Evolutionary conservation across 2,329 filamentous ascomycete genomes (phyloP).

Genomic region (Paracoccidioides brasiliensis): DNA sequence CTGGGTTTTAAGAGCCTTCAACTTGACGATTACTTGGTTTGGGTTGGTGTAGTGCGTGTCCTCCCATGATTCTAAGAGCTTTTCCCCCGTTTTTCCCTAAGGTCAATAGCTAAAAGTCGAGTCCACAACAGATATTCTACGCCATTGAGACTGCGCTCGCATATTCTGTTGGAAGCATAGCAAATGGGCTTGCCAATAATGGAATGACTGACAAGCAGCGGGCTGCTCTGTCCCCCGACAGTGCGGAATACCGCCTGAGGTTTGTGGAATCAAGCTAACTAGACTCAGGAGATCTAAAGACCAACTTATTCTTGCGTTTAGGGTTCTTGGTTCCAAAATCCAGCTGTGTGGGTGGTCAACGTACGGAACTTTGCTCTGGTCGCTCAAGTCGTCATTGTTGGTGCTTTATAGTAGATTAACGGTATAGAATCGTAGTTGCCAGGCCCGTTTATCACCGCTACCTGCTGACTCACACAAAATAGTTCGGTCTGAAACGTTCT

Average conservation of each 20-base stretch:
- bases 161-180: slow-evolving; percentile 1
- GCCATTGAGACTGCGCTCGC: not conserved
- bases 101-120: not conserved
- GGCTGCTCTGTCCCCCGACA: slow-evolving; percentile 29
- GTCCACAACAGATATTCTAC: not conserved
- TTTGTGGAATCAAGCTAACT: not conserved
- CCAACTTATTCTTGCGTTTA: slow-evolving; percentile 8
- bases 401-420: slow-evolving; percentile 45
- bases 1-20: slow-evolving; percentile 13
- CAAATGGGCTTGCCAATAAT: slow-evolving; percentile 42
- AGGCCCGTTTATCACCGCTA: no score
- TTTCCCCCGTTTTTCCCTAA: no score
- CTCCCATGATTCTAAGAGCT: not conserved
- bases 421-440: slow-evolving; percentile 14
- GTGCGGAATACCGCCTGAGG: slow-evolving; percentile 33
- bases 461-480: not conserved
- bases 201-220: slow-evolving; percentile 42
- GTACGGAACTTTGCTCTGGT: slow-evolving; percentile 41
- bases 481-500: slow-evolving; percentile 24
- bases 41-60: slow-evolving; percentile 10
- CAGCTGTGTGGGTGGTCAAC: slow-evolving; percentile 42
- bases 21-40: slow-evolving; percentile 43
- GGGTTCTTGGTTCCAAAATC: slow-evolving; percentile 41
- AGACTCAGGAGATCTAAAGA: not conserved
- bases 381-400: slow-evolving; percentile 43